These are phyloP conservation scores for Plasmodium knowlesi DNA, from an alignment of 169 alveolate genomes.

Conservation along the genomic window DNA sequence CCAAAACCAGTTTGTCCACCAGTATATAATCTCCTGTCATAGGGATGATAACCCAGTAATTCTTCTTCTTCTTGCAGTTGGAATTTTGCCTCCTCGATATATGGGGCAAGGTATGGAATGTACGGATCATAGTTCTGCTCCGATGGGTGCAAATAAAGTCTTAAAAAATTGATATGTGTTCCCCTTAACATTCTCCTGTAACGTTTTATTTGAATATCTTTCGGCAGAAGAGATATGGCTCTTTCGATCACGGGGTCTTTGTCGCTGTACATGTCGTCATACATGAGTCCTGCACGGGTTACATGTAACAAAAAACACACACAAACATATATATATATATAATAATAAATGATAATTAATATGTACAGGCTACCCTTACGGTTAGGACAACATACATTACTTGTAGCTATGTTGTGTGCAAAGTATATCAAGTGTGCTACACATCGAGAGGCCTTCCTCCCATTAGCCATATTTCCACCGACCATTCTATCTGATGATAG, in stretches of 20 bases:
- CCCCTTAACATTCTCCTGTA: slow-evolving; percentile 89
- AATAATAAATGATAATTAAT: not conserved
- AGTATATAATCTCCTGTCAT: slow-evolving; percentile 85
- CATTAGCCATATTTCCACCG: too few relatives aligned
- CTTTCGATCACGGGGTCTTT: slow-evolving; percentile 90
- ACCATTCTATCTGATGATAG: not conserved
- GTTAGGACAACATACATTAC: not conserved
- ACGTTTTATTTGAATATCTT: slow-evolving; percentile 84
- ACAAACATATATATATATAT: not conserved
- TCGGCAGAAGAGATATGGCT: slow-evolving; percentile 86
- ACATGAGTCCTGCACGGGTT: slow-evolving; percentile 83
- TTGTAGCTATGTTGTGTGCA: not conserved
- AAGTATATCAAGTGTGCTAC: not conserved
- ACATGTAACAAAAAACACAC: not conserved
- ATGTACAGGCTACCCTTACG: not conserved
- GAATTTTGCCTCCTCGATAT: slow-evolving; percentile 91
- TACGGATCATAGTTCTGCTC: slow-evolving; percentile 91
- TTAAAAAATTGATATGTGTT: slow-evolving; percentile 80
- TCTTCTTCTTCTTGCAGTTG: slow-evolving; percentile 92
- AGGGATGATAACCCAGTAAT: slow-evolving; percentile 89
- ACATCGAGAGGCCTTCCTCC: too few relatives aligned
- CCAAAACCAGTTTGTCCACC: slow-evolving; percentile 89
- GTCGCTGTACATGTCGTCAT: slow-evolving; percentile 87
- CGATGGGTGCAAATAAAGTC: slow-evolving; percentile 82
- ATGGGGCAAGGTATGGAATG: slow-evolving; percentile 90